A percentile compares a stretch with the other conserved stretches of the same genome.
Conservation (phyloP, 163 green algal species). For the Scenedesmus sp. region DNA sequence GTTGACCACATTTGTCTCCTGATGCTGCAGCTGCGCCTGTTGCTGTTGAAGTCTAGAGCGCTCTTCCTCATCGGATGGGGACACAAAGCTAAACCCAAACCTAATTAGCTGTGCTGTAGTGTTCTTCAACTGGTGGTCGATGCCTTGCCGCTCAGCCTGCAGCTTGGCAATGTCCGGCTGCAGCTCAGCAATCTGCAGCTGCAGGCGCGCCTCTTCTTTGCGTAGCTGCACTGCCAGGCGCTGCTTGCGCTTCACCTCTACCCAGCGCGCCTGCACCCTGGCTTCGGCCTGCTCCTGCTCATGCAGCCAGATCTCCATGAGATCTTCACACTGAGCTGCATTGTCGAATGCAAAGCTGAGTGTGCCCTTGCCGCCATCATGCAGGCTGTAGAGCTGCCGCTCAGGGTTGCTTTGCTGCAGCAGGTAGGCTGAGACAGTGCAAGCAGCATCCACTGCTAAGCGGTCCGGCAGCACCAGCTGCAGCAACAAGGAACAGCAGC, state of each 20-base stretch:
- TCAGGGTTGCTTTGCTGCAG: neutral
- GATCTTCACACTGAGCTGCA: neutral
- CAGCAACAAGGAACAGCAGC: neutral
- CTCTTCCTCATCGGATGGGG: neutral
- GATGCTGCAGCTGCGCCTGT: neutral
- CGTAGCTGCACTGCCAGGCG: neutral
- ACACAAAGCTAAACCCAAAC: neutral
- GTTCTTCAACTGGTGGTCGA: neutral
- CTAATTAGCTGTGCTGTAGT: neutral
- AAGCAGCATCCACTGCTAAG: conserved; percentile 53
- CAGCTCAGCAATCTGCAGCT: neutral
- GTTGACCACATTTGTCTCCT: neutral
- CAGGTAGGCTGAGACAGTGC: conserved; percentile 63
- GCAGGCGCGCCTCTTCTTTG: neutral
- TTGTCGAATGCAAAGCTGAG: conserved; percentile 51
- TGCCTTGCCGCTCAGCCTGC: neutral
- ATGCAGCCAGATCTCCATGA: conserved; percentile 20
- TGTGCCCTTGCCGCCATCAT: conserved; percentile 44
- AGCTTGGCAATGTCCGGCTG: neutral
- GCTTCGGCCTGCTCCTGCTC: conserved; percentile 43
- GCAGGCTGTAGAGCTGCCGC: conserved; percentile 49
- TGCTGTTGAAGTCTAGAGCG: neutral
- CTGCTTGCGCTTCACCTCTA: conserved; percentile 59
- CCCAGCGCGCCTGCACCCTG: conserved; percentile 47
- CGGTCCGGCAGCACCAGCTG: conserved; percentile 60